Conservation (phyloP, 1,284 basidiomycete genomes). For the Apiotrichum montevideense region DNA sequence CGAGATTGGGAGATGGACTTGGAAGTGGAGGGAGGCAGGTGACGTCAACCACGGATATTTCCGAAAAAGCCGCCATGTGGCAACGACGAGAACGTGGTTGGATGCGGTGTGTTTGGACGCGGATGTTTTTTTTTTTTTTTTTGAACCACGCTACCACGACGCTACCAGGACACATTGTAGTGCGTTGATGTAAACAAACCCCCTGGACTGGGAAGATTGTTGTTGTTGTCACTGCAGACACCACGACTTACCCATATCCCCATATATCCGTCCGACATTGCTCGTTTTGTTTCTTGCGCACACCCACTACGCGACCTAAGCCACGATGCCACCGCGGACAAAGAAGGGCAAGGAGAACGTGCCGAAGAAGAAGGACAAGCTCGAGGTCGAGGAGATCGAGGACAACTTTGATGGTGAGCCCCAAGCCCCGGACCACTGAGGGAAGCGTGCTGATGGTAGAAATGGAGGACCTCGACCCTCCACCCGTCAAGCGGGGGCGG, state of each 20-base stretch:
- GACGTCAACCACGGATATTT: too few species aligned
- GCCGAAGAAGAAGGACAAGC: background rate
- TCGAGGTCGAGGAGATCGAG: background rate
- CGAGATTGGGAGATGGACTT: too few species aligned
- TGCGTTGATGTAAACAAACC: conserved; percentile 5
- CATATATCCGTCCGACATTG: too few species aligned
- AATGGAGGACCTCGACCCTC: background rate
- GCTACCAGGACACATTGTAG: too few species aligned
- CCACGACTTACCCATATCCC: too few species aligned
- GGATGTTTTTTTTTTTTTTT: background rate
- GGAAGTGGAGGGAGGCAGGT: too few species aligned
- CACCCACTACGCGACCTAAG: too few species aligned
- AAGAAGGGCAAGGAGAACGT: conserved; percentile 18
- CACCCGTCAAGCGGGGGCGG: conserved; percentile 2
- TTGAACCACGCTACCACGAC: too few species aligned
- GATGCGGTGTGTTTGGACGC: background rate
- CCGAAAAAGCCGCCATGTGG: background rate
- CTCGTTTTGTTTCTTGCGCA: too few species aligned
- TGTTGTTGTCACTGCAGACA: too few species aligned
- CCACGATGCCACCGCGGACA: background rate
- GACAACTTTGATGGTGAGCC: conserved; percentile 11
- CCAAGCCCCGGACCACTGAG: too few species aligned
- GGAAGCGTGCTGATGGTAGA: background rate
- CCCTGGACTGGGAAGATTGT: too few species aligned
- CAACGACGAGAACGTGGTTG: conserved; percentile 6